Base-by-base conservation (phyloP, 2,329 filamentous ascomycete species). In the Botrytis hyacinthi region DNA sequence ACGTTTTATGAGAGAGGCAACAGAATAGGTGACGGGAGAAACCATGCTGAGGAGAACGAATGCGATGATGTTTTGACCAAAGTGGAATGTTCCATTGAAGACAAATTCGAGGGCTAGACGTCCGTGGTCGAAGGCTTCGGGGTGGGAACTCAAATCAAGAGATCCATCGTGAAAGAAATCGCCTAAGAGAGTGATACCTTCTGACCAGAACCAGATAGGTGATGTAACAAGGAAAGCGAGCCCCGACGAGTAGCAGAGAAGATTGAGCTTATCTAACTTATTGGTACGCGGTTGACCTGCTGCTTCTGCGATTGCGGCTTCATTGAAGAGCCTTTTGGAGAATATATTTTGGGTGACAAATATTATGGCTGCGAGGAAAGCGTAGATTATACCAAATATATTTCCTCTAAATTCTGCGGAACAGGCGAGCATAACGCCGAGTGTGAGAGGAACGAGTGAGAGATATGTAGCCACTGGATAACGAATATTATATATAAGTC, bases 311-410 rank as follows among this genome's bases (percentile, higher is more conserved):
- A 91, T 91, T 10, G 94, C 92, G 10, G 93, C 94, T 81, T 98
- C 95, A 82, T 98, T 99, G 86, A 99, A 99, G 16, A 99, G 90
- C 77, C 94, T 93, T 83, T 99, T 99, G 32, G 95, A 98, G 77
- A 98, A 97, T 73, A 99, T 99, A 81, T 99, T 99, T 81, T 99
- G 96, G 0, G 94, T 96, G 51, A 99, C 96, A 80, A 99, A 99
- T 76, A 98, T 92, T 73, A 98, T 85, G 12, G 96, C 94, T n/a
- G 94, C 95, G 48, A 93, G 85, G 54, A 99, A 91, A 5, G 96
- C 95, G 79, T 95, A 95, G 18, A 95, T 79, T 29, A 99, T 92
- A n/a, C 96, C 96, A 70, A 96, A 87, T 76, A 98, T 88, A 80
- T 99, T 95, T 44, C 93, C 95, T 35, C 90, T 92, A 78, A 97